Base-by-base conservation (phyloP, 2,329 filamentous ascomycete species). In the Paraphaeosphaeria minitans region DNA sequence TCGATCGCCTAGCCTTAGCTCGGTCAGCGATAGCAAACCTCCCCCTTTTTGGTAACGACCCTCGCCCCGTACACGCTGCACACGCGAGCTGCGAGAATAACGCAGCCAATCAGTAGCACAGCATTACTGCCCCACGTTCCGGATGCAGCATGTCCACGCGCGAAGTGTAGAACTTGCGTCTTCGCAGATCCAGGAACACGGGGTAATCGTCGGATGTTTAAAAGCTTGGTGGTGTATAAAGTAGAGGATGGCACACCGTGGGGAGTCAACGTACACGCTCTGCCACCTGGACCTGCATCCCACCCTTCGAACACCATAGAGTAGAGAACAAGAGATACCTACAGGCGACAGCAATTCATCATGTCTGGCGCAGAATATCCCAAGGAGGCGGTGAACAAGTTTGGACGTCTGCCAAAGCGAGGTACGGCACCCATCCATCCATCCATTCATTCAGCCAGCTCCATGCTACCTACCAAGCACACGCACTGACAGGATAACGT, bases 381-480 rank as follows among this genome's bases (percentile, higher is more conserved):
- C 24, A 69, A 68, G 42, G 72, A 66, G 21, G n/a, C 63, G 19
- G 59, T 66, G 2, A 74, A 72, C 53, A 73, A 72, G 54, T 56
- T 75, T 9, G 68, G 70, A 0, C 61, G 73, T 16, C 53, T 72
- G 13, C 59, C 66, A 7, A 73, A 73, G 21, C 19, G 43, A 76
- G 75, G 66, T 27, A 3, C 24, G 3, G 6, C 24, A 3, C 24
- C 6, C 3, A 27, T 27, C 24, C 24, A n/a, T n/a, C n/a, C n/a
- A n/a, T n/a, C n/a, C n/a, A n/a, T n/a, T n/a, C n/a, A n/a, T n/a
- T n/a, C n/a, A n/a, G n/a, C n/a, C n/a, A 27, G 24, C 24, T 27
- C 24, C 24, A 27, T 27, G 24, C 24, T n/a, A n/a, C n/a, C n/a
- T n/a, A n/a, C n/a, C n/a, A n/a, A n/a, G n/a, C 24, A 27, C 24